Evolutionary conservation across 495 filamentous ascomycete species (phyloP), one percentile per base, ranked within the genome.

Genomic region (Podospora fimiseda): DNA sequence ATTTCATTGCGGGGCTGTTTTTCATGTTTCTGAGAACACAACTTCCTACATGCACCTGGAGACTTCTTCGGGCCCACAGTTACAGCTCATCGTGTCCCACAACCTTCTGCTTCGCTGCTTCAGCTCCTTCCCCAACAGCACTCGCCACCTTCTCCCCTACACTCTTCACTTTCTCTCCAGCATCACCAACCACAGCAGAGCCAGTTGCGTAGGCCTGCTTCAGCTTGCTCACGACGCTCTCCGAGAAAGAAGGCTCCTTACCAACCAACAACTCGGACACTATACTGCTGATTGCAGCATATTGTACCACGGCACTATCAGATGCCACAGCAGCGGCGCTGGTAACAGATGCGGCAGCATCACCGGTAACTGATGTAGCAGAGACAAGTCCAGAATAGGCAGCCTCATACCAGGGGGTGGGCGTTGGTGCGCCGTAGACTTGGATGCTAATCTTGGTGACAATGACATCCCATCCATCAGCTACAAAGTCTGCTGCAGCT

Each of bases 241-340:
- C 88, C 0, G 86, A 89, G 60, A 88, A 95, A 13, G 83, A 78
- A 4, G 88, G 86, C 63, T 95, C 88, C 66, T 84, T 87, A 20
- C 87, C 90, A 42, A 71, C 62, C 21, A 96, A 70, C 2, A 95
- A 71, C 59, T 96, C 89, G 11, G 83, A 85, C 13, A 96, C 76
- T 1, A 95, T 73, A 18, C 74, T 79, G 60, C 84, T 80, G 2
- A 94, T 72, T n/a, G 78, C 84, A 8, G 79, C 77, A 55, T 86
- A 90, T 48, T 87, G 86, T 2, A 74, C 67, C 15, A 68, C 71
- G 1, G 78, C 77, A 13, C 73, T 71, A 15, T 75, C 70, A 6
- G 77, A 73, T 14, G 78, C 79, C 21, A 76, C 74, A 22, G 80
- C 78, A 7, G 77, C 84, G 43, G 77, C 69, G 3, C 75, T 74